Evolutionary conservation across 345 rosid species (phyloP).

Genomic region (Lumnitzera racemosa): DNA sequence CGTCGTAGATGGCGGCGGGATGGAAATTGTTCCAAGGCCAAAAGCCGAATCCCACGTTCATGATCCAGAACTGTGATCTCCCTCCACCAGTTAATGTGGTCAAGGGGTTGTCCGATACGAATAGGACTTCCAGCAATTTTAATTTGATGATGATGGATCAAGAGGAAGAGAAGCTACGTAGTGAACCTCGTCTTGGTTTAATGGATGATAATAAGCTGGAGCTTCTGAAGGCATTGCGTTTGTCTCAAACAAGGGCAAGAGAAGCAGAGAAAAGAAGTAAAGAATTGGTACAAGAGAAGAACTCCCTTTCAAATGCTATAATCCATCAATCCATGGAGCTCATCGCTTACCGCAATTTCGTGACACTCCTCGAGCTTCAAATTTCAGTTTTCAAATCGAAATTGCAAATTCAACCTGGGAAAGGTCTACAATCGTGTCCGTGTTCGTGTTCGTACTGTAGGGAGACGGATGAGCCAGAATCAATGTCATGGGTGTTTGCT

Average conservation of each 20-base stretch:
- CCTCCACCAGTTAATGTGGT: slow-evolving; percentile 50
- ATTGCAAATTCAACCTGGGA: neutral
- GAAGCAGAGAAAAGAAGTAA: slow-evolving; percentile 51
- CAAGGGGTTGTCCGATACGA: slow-evolving; percentile 20
- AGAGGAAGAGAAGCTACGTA: slow-evolving; percentile 2
- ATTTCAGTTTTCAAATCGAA: slow-evolving; percentile 21
- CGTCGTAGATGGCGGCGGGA: too few relatives aligned
- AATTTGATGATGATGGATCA: slow-evolving; percentile 9
- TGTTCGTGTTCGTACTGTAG: too few relatives aligned
- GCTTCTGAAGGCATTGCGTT: slow-evolving; percentile 50
- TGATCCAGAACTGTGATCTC: slow-evolving; percentile 49
- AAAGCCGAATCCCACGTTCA: neutral
- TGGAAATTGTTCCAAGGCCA: too few relatives aligned
- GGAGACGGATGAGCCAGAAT: neutral
- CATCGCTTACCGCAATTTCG: slow-evolving; percentile 41
- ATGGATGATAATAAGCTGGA: slow-evolving; percentile 25
- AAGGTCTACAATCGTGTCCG: neutral
- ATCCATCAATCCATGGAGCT: slow-evolving; percentile 31
- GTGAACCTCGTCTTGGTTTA: too few relatives aligned
- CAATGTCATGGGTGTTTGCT: slow-evolving; percentile 25
- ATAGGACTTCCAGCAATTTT: neutral
- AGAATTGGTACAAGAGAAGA: slow-evolving; percentile 31
- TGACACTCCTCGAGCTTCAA: slow-evolving; percentile 42
- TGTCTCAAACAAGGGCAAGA: slow-evolving; percentile 61
- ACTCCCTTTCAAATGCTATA: slow-evolving; percentile 24